Evolutionary conservation across 257 asterid species (phyloP), one percentile per base, ranked within the genome.

Genomic region (Anisodus tanguticus): DNA sequence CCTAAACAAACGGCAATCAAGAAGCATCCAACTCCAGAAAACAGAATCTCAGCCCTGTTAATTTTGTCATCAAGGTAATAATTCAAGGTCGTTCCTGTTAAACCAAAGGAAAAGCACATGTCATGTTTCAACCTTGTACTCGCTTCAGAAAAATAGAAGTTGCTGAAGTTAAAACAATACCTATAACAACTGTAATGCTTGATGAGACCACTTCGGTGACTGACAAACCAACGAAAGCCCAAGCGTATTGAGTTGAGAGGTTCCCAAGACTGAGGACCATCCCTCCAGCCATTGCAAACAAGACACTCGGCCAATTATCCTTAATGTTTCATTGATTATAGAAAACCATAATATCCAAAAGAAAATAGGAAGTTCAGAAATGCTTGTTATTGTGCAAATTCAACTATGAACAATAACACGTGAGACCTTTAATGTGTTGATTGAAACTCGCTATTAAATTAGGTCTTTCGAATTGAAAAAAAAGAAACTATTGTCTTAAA

Each of bases 261-360:
- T 94, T 96, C 9, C 99, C 99, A 17, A 96, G 90, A 84, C 99
- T 92, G 53, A 96, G 95, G 82, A 93, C 92, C 82, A 94, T 74
- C 84, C 99, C 99, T 47, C 99, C 99, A 45, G 83, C 92, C 97
- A 96, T 93, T 62, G 98, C 98, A 84, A 96, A 94, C 88, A 96
- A 31, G 84, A 93, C 93, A 85, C 97, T 91, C 2, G 93, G 85
- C 93, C 94, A 96, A 79, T 96, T 94, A 83, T 93, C 93, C 99
- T 94, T 90, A 90, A 66, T 11, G 72, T 74, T 54, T 80, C 43
- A 77, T 60, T 35, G 17, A 19, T 66, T 41, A 68, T 15, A 15
- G 81, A 58, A n/a, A 81, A 22, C 6, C 31, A 12, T 1, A 9
- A 58, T n/a, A 58, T 16, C 69, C 16, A 49, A 70, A 83, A 31